phyloP scores from a whole-genome alignment of 2,329 filamentous ascomycete species.

The Paraconiothyrium brasiliense region DNA sequence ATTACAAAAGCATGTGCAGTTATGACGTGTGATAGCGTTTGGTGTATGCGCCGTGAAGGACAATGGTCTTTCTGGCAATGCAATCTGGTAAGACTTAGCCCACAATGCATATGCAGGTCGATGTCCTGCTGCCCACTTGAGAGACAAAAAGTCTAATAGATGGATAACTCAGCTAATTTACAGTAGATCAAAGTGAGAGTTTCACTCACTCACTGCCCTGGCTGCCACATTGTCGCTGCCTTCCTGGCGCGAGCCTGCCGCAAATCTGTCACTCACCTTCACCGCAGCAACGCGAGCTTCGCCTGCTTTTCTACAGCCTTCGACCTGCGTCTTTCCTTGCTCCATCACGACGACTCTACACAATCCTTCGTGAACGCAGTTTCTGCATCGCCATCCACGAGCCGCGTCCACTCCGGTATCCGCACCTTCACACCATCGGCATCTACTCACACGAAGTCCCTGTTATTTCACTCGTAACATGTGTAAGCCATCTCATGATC shows the following conservation, averaged over 20 bases:
- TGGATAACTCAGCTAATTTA: background rate
- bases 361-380: background rate
- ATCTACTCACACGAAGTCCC: background rate
- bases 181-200: background rate
- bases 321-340: background rate
- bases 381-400: background rate
- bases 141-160: background rate
- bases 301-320: background rate
- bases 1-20: background rate
- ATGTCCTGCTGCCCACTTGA: background rate
- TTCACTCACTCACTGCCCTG: background rate
- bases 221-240: background rate
- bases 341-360: background rate
- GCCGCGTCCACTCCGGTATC: background rate
- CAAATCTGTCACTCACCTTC: slow-evolving; percentile 13
- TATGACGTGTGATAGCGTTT: background rate
- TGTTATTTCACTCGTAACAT: background rate
- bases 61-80: background rate
- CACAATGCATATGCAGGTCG: background rate
- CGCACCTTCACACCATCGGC: background rate
- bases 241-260: background rate
- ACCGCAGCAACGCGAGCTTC: slow-evolving; percentile 2
- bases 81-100: background rate
- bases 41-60: background rate
- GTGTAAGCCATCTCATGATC: background rate